Evolutionary conservation across 192 early-diverging fungal species (phyloP).

Genomic region (Coemansia pectinata): DNA sequence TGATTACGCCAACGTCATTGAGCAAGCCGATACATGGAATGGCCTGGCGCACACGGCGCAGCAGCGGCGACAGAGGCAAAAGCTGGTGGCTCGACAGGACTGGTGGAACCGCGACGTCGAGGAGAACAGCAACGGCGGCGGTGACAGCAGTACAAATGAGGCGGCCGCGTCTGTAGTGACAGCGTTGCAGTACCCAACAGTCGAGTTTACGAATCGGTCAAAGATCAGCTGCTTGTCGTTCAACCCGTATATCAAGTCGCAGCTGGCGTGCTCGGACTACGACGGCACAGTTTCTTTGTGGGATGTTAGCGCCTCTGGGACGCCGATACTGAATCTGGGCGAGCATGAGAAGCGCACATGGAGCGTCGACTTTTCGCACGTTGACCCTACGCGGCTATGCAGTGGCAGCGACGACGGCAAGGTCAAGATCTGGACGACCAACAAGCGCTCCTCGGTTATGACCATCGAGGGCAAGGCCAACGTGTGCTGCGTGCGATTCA

Average conservation of each 20-base stretch:
- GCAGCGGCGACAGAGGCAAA: conserved; percentile 16
- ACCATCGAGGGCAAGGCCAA: conserved; percentile 87
- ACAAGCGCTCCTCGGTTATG: conserved; percentile 65
- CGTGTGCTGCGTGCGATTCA: conserved; percentile 93
- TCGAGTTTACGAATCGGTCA: conserved; percentile 72
- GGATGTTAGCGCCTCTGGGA: conserved; percentile 72
- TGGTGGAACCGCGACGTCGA: conserved; percentile 54
- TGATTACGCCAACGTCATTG: conserved; percentile 66
- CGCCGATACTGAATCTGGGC: conserved; percentile 63
- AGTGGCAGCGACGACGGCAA: conserved; percentile 92
- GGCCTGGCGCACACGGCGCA: conserved; percentile 27
- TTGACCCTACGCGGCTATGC: conserved; percentile 77
- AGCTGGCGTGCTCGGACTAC: conserved; percentile 89
- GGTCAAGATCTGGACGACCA: conserved; percentile 91
- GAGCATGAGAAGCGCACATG: conserved; percentile 94
- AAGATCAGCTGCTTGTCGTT: conserved; percentile 96
- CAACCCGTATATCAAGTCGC: conserved; percentile 84
- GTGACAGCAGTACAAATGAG: conserved; percentile 18
- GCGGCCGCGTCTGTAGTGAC: conserved; percentile 31
- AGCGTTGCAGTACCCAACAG: conserved; percentile 74
- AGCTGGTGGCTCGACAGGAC: conserved; percentile 23
- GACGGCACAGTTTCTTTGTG: conserved; percentile 88
- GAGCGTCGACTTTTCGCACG: conserved; percentile 84
- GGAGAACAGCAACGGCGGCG: conserved; percentile 11
- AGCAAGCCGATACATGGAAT: conserved; percentile 50